Conservation (phyloP, 2,329 filamentous ascomycete genomes). For the Cordyceps farinosa region DNA sequence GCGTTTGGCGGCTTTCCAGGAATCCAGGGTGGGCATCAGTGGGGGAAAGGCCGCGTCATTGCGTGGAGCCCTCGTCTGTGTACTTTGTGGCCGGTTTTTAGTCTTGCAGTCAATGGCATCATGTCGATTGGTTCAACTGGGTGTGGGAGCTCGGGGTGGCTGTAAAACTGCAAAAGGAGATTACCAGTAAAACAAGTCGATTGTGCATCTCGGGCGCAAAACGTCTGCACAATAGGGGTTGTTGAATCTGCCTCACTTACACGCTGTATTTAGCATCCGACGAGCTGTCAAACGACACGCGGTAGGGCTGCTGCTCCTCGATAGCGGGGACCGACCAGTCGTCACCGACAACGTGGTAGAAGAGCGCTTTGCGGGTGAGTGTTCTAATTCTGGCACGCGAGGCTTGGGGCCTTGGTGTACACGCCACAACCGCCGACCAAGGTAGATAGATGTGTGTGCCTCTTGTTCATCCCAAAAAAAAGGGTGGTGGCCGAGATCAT, state of each 20-base stretch:
- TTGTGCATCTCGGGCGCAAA: background rate
- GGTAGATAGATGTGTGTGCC: background rate
- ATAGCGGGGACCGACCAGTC: background rate
- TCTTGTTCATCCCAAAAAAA: background rate
- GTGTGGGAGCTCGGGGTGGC: background rate
- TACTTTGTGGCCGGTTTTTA: background rate
- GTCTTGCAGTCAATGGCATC: background rate
- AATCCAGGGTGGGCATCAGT: background rate
- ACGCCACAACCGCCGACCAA: constrained; percentile 11
- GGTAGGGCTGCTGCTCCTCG: constrained; percentile 1
- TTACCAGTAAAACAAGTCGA: background rate
- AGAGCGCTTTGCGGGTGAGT: background rate
- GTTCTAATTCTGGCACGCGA: background rate
- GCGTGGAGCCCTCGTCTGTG: constrained; percentile 5
- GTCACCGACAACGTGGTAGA: background rate
- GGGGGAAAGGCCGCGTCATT: constrained; percentile 13
- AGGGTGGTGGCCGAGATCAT: constrained; percentile 5
- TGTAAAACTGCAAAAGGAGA: background rate
- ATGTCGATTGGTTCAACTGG: background rate
- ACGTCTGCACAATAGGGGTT: background rate
- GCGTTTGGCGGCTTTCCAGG: constrained; percentile 3
- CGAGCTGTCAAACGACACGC: background rate
- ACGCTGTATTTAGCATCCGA: background rate
- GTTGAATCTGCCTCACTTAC: background rate
- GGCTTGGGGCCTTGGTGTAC: background rate